Conservation (phyloP, 2,329 filamentous ascomycete species). For the Fusarium verticillioides region DNA sequence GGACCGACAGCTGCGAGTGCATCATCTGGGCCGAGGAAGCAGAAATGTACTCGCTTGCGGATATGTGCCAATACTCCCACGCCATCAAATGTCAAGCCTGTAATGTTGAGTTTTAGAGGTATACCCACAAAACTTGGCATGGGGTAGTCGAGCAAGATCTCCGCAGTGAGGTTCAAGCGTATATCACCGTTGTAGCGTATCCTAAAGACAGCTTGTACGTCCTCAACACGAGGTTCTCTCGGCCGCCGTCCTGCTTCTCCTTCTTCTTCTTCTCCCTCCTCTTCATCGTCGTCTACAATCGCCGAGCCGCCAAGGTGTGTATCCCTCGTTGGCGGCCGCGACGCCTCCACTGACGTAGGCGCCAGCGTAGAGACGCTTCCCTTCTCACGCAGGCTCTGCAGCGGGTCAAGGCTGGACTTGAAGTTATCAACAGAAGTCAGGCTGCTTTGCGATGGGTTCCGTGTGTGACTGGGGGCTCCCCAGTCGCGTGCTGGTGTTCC, state of each 20-base stretch:
- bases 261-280: conserved; percentile 46
- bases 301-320: conserved; percentile 52
- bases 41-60: conserved; percentile 88
- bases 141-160: conserved; percentile 96
- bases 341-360: conserved; percentile 63
- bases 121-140: conserved; percentile 99
- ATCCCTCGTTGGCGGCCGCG: conserved; percentile 69
- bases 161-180: conserved; percentile 87
- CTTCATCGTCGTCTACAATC: conserved; percentile 53
- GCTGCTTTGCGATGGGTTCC: conserved; percentile 60
- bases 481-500: conserved; percentile 25
- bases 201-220: conserved; percentile 92
- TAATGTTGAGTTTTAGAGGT: conserved; percentile 93
- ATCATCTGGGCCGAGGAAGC: conserved; percentile 93
- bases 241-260: conserved; percentile 31
- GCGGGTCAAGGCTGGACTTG: conserved; percentile 51
- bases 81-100: conserved; percentile 93
- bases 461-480: conserved; percentile 49
- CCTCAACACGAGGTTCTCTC: conserved; percentile 81
- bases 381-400: conserved; percentile 64
- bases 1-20: conserved; percentile 76
- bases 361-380: conserved; percentile 72
- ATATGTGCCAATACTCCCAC: conserved; percentile 94
- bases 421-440: conserved; percentile 58
- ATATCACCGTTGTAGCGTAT: conserved; percentile 91